Conservation (phyloP, 1,139 yeast species). For the Geotrichum siamense region DNA sequence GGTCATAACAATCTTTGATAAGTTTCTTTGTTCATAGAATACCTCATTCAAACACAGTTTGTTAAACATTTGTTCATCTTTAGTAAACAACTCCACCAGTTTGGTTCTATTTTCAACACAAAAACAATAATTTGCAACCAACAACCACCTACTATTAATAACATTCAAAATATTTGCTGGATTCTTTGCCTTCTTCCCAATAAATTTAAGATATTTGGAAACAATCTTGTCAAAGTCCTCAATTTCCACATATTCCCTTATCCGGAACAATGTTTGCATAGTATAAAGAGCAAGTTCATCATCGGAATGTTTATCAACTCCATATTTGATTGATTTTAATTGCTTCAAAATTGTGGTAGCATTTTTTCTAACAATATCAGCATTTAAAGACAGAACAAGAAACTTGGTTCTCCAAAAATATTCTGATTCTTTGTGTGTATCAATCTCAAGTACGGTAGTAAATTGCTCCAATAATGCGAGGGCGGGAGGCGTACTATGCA, state of each 20-base stretch:
- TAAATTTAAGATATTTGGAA: conserved; percentile 18
- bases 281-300: conserved; percentile 19
- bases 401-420: conserved; percentile 19
- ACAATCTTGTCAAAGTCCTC: conserved; percentile 20
- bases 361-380: conserved; percentile 18
- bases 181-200: conserved; percentile 17
- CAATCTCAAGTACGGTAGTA: conserved; percentile 8
- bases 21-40: conserved; percentile 23
- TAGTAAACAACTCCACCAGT: conserved; percentile 20
- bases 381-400: conserved; percentile 17
- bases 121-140: conserved; percentile 22
- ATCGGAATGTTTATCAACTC: conserved; percentile 10
- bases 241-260: conserved; percentile 22
- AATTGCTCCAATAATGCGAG: conserved; percentile 10
- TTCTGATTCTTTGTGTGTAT: conserved; percentile 5
- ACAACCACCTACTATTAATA: conserved; percentile 27
- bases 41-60: conserved; percentile 20
- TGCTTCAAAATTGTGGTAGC: conserved; percentile 14
- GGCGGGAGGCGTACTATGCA: conserved; percentile 14
- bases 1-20: conserved; percentile 19
- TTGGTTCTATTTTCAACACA: conserved; percentile 18
- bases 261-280: conserved; percentile 23
- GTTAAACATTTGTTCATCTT: conserved; percentile 17
- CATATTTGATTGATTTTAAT: conserved; percentile 14
- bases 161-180: conserved; percentile 17